phyloP scores from a whole-genome alignment of 2,329 filamentous ascomycete genomes.

The Ampelomyces quisqualis region DNA sequence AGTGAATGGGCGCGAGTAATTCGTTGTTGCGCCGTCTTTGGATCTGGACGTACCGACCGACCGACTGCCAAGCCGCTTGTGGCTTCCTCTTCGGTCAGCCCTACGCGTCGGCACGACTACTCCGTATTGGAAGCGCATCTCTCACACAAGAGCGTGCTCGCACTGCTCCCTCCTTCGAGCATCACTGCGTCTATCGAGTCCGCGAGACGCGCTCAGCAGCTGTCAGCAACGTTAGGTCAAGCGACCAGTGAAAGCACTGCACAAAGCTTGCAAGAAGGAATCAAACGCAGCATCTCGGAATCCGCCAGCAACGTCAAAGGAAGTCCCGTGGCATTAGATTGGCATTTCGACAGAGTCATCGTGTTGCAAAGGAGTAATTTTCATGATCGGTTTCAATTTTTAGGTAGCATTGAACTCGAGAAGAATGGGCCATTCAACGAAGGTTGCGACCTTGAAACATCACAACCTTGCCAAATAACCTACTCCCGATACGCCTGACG shows the following conservation, averaged over 20 bases:
- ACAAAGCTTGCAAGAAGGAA: constrained; percentile 17
- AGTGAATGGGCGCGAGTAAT: constrained; percentile 17
- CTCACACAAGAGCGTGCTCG: constrained; percentile 31
- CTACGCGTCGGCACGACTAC: too few relatives aligned
- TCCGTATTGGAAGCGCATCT: too few relatives aligned
- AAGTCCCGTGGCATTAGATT: constrained; percentile 16
- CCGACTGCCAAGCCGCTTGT: constrained; percentile 20
- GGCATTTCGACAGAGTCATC: constrained; percentile 29
- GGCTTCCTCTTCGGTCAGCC: constrained; percentile 10
- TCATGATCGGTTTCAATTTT: constrained; percentile 27
- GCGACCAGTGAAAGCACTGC: constrained; percentile 14
- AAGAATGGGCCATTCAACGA: background rate
- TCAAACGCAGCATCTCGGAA: constrained; percentile 14
- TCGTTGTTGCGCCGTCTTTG: constrained; percentile 16
- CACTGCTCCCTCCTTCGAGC: constrained; percentile 22
- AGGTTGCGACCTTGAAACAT: too few relatives aligned
- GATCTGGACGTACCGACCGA: too few relatives aligned
- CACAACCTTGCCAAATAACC: too few relatives aligned
- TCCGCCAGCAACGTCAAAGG: constrained; percentile 2
- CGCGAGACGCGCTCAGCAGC: constrained; percentile 25
- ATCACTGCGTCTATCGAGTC: constrained; percentile 29
- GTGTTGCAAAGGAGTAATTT: constrained; percentile 32
- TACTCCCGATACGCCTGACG: too few relatives aligned
- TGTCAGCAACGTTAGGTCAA: too few relatives aligned
- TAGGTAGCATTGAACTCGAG: constrained; percentile 18